These are phyloP conservation scores for Cyclotella distinguenda DNA, from an alignment of 108 stramenopile genomes.

Conservation along the genomic window DNA sequence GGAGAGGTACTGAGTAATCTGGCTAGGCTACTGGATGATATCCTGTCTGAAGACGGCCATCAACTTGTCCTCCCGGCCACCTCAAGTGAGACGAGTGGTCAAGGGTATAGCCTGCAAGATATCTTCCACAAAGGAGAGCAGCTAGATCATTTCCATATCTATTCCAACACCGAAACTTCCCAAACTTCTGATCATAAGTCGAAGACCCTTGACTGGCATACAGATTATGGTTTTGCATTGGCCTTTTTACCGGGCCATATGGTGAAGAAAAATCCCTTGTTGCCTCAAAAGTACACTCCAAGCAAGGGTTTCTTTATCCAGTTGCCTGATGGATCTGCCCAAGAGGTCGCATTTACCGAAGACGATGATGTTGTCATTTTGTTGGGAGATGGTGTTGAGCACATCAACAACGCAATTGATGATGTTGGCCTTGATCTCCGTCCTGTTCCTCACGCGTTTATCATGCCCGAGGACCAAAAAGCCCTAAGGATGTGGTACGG, in stretches of 20 bases:
- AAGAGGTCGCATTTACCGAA: conserved; percentile 5
- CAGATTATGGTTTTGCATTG: conserved; percentile 9
- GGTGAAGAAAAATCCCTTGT: not conserved
- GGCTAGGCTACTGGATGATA: not conserved
- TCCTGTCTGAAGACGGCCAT: not conserved
- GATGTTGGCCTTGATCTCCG: not conserved
- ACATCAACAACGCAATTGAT: conserved; percentile 8
- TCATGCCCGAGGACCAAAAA: conserved; percentile 1
- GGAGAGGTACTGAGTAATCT: conserved; percentile 3
- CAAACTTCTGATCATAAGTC: not conserved
- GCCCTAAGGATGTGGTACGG: conserved; percentile 6
- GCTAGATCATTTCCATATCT: conserved; percentile 8
- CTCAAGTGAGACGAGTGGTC: not conserved
- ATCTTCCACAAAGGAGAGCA: conserved; percentile 3
- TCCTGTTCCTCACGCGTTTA: conserved; percentile 5
- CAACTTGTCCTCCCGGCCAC: not conserved
- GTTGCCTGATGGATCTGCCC: not conserved
- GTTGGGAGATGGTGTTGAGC: conserved; percentile 10
- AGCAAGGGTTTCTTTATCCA: conserved; percentile 11
- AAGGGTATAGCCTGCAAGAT: conserved; percentile 1
- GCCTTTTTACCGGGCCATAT: conserved; percentile 9
- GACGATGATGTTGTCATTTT: conserved; percentile 11
- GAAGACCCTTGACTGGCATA: conserved; percentile 12
- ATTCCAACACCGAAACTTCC: not conserved
- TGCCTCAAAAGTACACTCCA: not conserved